Evolutionary conservation across 352 stramenopile species (phyloP).

Genomic region (Phytophthora europaea): DNA sequence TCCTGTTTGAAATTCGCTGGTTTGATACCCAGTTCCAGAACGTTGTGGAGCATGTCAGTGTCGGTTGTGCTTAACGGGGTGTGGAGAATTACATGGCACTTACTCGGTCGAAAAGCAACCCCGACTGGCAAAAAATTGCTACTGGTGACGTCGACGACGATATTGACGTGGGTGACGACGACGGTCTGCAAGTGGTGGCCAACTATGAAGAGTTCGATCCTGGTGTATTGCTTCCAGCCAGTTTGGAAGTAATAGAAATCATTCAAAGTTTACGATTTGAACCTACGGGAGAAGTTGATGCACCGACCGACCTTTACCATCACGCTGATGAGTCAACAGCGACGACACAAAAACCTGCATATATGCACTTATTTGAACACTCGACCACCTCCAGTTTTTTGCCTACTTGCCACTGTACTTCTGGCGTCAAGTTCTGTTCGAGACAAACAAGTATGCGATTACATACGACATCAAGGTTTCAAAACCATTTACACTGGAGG

Average conservation of each 20-base stretch:
- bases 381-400: not conserved
- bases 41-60: not conserved
- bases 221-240: not conserved
- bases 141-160: not conserved
- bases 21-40: no score
- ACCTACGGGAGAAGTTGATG: not conserved
- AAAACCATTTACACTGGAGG: not conserved
- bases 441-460: not conserved
- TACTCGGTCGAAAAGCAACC: no score
- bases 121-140: no score
- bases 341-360: not conserved
- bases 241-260: not conserved
- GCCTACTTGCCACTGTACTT: not conserved
- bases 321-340: not conserved
- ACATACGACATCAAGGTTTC: not conserved
- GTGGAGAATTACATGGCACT: no score
- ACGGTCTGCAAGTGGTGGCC: not conserved
- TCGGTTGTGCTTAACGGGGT: no score
- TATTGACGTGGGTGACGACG: not conserved
- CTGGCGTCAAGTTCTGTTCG: not conserved
- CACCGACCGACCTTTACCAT: not conserved
- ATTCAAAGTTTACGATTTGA: not conserved
- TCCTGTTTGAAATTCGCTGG: no score
- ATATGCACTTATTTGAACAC: not conserved
- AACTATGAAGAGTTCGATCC: not conserved